Base-by-base conservation (phyloP, 2,329 filamentous ascomycete genomes). In the Gliomastix tumulicola region DNA sequence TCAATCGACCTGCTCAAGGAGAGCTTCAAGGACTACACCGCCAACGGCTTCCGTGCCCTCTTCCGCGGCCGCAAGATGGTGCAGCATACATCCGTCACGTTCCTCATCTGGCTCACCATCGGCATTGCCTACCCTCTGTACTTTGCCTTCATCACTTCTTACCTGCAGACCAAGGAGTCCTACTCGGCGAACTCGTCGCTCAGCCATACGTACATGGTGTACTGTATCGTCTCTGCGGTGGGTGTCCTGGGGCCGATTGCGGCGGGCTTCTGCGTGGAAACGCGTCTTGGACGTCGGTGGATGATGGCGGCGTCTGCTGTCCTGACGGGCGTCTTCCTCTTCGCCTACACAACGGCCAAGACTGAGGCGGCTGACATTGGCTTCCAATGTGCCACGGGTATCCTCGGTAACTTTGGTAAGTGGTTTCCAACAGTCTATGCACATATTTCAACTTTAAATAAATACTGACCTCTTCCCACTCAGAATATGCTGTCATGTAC, bases 41-140 rank as follows among this genome's bases (percentile, higher is more conserved):
- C 33, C 12, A 41, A 37, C 19, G 55, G 48, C 44, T 55, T 62
- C 42, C 58, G 45, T 21, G 47, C 43, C 21, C 49, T 61, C 3
- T 61, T 60, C 35, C 40, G 50, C 5, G 48, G 51, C 2, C 41
- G 43, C 13, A 55, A 54, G 39, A 54, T 60, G 49, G 49, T 54
- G 3, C 54, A 49, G 34, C 54, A 58, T 38, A 55, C 58, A 1
- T 42, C 48, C 1, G 48, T 68, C 6, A 60, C 56, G 2, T 66
- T 64, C 41, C 43, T 60, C 5, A 56, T 66, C 30, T 68, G 65
- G 65, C 42, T 66, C 5, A 66, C 60, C 0, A 63, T 68, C 21
- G 65, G 63, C n/a, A 57, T 69, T 17, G 64, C 60, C 2, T 68
- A 68, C 43, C 65, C 65, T 5, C 53, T 69, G 0, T 69, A 65